Conservation (phyloP, 352 stramenopile genomes). For the Thalassiosira tumida region DNA sequence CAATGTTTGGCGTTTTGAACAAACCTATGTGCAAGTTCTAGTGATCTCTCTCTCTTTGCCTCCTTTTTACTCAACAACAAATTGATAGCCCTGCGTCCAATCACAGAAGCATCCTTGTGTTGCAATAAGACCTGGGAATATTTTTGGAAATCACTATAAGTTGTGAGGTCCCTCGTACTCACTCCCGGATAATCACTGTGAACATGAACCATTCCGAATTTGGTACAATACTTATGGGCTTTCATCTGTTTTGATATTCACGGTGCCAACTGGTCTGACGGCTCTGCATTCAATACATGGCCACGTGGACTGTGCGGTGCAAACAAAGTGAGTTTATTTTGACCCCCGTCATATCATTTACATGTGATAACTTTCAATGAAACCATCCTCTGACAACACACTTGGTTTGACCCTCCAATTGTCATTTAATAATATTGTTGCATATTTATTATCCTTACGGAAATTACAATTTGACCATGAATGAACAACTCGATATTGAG, state of each 20-base stretch:
- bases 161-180: slow-evolving; percentile 20
- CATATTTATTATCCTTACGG: slow-evolving; percentile 25
- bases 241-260: background rate
- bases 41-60: background rate
- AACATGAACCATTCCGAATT: slow-evolving; percentile 44
- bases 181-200: slow-evolving; percentile 4
- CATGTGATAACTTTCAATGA: background rate
- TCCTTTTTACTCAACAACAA: slow-evolving; percentile 18
- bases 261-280: slow-evolving; percentile 39
- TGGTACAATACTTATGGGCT: slow-evolving; percentile 5
- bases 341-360: background rate
- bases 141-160: background rate
- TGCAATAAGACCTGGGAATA: slow-evolving; percentile 4
- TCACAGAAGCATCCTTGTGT: slow-evolving; percentile 7
- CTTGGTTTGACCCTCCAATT: background rate
- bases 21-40: slow-evolving; percentile 10
- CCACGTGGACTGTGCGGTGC: background rate
- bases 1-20: slow-evolving; percentile 4
- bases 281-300: background rate
- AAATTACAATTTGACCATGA: no score
- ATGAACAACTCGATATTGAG: no score
- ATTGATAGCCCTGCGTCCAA: slow-evolving; percentile 14
- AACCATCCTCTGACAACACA: background rate
- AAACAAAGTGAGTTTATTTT: background rate
- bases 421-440: background rate